These are phyloP conservation scores for Blastobotrys illinoisensis DNA, from an alignment of 1,139 yeast species.

Conservation along the genomic window DNA sequence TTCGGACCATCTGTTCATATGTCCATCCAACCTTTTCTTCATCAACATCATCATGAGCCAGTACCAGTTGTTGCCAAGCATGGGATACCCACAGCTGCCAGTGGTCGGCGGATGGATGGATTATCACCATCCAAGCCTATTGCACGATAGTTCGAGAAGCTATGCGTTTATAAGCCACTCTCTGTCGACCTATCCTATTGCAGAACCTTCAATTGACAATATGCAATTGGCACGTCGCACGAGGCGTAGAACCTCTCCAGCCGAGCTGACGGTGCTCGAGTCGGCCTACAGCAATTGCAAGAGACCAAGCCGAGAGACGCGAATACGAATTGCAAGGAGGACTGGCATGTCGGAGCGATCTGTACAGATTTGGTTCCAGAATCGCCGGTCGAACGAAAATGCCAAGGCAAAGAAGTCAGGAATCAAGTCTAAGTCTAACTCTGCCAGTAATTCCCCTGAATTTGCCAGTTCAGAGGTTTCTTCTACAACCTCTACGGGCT, in stretches of 20 bases:
- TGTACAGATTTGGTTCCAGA: slow-evolving; percentile 97
- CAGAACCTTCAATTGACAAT: slow-evolving; percentile 82
- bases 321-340: slow-evolving; percentile 67
- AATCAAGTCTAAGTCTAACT: not conserved
- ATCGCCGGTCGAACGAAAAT: slow-evolving; percentile 29
- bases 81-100: not conserved
- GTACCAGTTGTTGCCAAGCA: not conserved
- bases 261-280: slow-evolving; percentile 74
- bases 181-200: slow-evolving; percentile 75
- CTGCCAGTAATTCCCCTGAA: not conserved
- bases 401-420: not conserved
- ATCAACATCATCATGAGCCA: not conserved
- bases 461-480: not conserved
- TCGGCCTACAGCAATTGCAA: slow-evolving; percentile 67
- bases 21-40: not conserved
- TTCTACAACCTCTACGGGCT: not conserved
- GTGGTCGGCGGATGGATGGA: not conserved
- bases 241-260: slow-evolving; percentile 89
- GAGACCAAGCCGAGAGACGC: slow-evolving; percentile 73
- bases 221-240: slow-evolving; percentile 88
- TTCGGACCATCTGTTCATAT: not conserved
- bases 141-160: not conserved
- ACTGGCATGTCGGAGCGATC: slow-evolving; percentile 96
- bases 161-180: slow-evolving; percentile 80
- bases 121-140: not conserved